Conservation (phyloP, 352 stramenopile species). For the Phytophthora citricola region DNA sequence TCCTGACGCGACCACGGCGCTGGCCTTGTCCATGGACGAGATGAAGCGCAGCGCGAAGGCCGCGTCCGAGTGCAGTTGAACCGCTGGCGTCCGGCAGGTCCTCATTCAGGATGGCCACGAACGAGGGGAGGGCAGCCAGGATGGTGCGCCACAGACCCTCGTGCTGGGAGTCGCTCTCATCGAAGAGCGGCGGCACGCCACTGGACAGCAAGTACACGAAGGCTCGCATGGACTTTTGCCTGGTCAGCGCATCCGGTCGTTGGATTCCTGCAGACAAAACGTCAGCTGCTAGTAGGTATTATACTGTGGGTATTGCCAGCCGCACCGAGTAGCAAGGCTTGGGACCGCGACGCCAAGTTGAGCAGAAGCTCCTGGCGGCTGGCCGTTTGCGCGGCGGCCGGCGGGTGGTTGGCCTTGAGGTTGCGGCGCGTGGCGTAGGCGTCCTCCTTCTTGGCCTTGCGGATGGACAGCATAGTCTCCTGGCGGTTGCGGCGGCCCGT, state of each 20-base stretch:
- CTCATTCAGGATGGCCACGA: constrained; percentile 81
- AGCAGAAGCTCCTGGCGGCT: constrained; percentile 78
- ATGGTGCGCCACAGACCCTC: constrained; percentile 83
- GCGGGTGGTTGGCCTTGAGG: constrained; percentile 80
- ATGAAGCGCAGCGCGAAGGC: constrained; percentile 90
- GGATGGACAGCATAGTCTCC: constrained; percentile 88
- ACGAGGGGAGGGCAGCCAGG: constrained; percentile 77
- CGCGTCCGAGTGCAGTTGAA: constrained; percentile 87
- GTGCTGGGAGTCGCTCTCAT: constrained; percentile 86
- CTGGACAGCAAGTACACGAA: constrained; percentile 90
- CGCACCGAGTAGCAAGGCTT: constrained; percentile 75
- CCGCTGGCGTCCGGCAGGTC: constrained; percentile 63
- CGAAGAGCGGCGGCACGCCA: constrained; percentile 84
- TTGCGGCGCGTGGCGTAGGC: constrained; percentile 88
- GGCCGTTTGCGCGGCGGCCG: constrained; percentile 42
- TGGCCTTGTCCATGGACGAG: constrained; percentile 89
- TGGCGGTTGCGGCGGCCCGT: constrained; percentile 84
- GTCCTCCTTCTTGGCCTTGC: constrained; percentile 91
- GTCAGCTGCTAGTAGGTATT: not conserved
- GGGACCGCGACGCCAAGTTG: constrained; percentile 79
- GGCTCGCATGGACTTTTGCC: constrained; percentile 85
- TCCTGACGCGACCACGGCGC: constrained; percentile 71
- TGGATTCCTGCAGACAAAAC: constrained; percentile 60
- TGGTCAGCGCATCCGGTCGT: constrained; percentile 71
- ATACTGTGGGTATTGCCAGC: not conserved